These are phyloP conservation scores for Fagus sylvatica DNA, from an alignment of 306 rosid genomes.

Conservation along the genomic window DNA sequence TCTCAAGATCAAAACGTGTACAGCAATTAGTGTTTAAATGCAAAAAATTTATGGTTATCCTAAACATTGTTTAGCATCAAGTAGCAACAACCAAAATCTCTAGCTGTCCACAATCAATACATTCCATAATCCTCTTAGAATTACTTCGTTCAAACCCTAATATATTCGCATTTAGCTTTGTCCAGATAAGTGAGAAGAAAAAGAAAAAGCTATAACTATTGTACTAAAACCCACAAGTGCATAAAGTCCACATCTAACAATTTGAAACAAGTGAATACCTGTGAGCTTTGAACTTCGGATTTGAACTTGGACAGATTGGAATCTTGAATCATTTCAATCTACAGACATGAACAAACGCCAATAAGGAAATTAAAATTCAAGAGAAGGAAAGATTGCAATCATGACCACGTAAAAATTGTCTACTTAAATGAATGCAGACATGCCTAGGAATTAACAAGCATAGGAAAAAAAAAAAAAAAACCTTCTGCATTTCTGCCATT, in stretches of 20 bases:
- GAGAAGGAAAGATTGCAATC: neutral
- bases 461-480: slow-evolving; percentile 17
- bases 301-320: slow-evolving; percentile 80
- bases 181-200: neutral
- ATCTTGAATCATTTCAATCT: slow-evolving; percentile 83
- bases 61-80: neutral
- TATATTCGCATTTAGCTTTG: neutral
- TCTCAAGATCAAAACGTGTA: neutral
- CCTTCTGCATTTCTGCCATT: slow-evolving; percentile 87
- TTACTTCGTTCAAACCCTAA: neutral
- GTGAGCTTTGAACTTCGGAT: slow-evolving; percentile 91
- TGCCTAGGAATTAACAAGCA: neutral
- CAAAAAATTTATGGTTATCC: neutral
- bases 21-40: neutral
- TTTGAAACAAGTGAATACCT: slow-evolving; percentile 44
- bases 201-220: neutral
- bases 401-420: neutral
- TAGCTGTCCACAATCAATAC: neutral
- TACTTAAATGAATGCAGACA: neutral
- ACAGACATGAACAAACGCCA: slow-evolving; percentile 7
- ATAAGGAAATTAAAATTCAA: neutral
- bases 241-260: neutral
- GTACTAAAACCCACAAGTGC: neutral
- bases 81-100: slow-evolving; percentile 1
- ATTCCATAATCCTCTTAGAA: neutral